Evolutionary conservation across 441 rosid genomes (phyloP), one percentile per base, ranked within the genome.

Genomic region (Euphorbia corollata): DNA sequence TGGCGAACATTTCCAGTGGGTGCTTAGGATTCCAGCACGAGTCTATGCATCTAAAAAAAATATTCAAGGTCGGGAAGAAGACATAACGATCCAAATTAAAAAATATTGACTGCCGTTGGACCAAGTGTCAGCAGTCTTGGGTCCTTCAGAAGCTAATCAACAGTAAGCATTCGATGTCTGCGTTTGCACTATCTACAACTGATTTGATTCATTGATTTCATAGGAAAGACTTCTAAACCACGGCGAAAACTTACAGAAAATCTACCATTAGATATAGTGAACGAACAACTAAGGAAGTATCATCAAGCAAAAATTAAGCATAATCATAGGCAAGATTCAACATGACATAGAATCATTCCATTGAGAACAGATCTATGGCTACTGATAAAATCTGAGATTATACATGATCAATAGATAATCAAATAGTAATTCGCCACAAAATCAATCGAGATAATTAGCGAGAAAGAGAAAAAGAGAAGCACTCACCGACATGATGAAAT

Each of bases 401-500:
- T 6, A 48, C 41, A 15, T n/a, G 13, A 11, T 30, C 47, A 32
- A 51, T 64, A 34, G 22, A 66, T 9, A 47, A 48, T 66, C 61
- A 38, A 55, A 53, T 23, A 18, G 3, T 51, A 34, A 53, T 1
- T 23, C 32, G 23, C 3, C 23, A n/a, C 13, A 51, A 2, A 55
- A n/a, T 18, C 5, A 11, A n/a, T 58, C 61, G 41, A 54, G 23
- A 54, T 19, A 5, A 54, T 54, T 1, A 22, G 27, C 58, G 58
- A 53, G 5, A 39, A 8, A 24, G 19, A 13, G 23, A 55, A 16
- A 27, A 38, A 16, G 39, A 16, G 41, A 12, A 57, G 34, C 12
- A 67, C 70, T 57, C 27, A 67, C 70, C 70, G 70, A 57, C 70
- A 67, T 67, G 19, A 51, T 32, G 53, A 57, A 47, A 56, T 11